Evolutionary conservation across 2,329 filamentous ascomycete species (phyloP).

Genomic region (Trichoderma pleuroti): DNA sequence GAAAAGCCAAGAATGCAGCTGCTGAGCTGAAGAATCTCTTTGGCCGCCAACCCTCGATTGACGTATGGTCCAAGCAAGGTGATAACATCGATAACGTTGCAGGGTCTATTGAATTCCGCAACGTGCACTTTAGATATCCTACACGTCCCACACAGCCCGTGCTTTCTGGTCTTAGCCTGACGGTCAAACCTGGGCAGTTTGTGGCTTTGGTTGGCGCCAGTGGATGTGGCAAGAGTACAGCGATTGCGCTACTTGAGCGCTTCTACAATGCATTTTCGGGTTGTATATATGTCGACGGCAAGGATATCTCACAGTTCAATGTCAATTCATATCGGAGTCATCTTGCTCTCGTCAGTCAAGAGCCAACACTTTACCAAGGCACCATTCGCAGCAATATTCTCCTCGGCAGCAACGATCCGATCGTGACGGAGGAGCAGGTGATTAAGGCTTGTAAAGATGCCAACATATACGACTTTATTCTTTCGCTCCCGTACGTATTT

Average conservation of each 20-base stretch:
- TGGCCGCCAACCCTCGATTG: neutral
- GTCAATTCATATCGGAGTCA: slow-evolving; percentile 23
- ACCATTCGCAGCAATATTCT: slow-evolving; percentile 29
- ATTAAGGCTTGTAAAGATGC: slow-evolving; percentile 35
- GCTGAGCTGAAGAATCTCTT: neutral
- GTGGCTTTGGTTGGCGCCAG: slow-evolving; percentile 70
- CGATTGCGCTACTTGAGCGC: slow-evolving; percentile 30
- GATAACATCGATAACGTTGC: neutral
- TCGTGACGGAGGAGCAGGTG: neutral
- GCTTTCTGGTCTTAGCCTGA: slow-evolving; percentile 52
- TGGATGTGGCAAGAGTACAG: slow-evolving; percentile 44
- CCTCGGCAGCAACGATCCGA: neutral
- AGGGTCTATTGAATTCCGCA: slow-evolving; percentile 43
- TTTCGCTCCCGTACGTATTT: slow-evolving; percentile 33
- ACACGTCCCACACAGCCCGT: slow-evolving; percentile 37
- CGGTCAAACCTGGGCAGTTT: slow-evolving; percentile 58
- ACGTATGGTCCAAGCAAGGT: neutral
- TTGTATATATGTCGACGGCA: neutral
- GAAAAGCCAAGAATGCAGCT: neutral
- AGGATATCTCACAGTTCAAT: slow-evolving; percentile 17
- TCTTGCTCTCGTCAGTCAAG: slow-evolving; percentile 27
- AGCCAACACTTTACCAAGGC: slow-evolving; percentile 32
- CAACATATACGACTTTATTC: slow-evolving; percentile 56
- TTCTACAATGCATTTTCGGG: slow-evolving; percentile 24
- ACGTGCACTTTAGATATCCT: slow-evolving; percentile 66